Base-by-base conservation (phyloP, 805 yeast species). In the Teunomyces pallodes region DNA sequence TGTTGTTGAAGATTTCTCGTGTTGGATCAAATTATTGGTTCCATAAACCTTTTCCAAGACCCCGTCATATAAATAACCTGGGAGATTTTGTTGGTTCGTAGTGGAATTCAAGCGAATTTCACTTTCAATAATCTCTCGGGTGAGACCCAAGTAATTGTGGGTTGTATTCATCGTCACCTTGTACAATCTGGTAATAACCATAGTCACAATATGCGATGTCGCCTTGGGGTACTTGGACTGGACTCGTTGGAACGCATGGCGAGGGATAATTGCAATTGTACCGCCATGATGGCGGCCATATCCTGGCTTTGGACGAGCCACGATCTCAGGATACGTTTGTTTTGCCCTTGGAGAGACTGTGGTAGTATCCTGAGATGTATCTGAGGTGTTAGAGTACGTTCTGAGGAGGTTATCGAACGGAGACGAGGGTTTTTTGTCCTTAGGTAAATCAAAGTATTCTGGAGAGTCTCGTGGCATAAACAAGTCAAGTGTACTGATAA, bases 81-180 rank as follows among this genome's bases (percentile, higher is more conserved):
- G 96, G 14, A 53, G 39, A 65, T 16, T 69, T 26, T 38, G 41
- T 20, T 24, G 30, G 20, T 38, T 57, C 8, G 38, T 32, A 8
- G 27, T 10, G 10, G 36, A 17, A 60, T 91, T 92, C 38, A 90
- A 69, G 24, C 75, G 72, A 5, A 79, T 67, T 60, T 92, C 99
- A 13, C 92, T 83, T 47, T 84, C 81, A 58, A 87, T 78, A 28
- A 92, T 83, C 57, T 90, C 96, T 14, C 79, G 72, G 0, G 97
- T 90, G 17, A 92, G 68, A 0, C 96, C 97, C 43, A 92, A 72
- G 63, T 92, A 94, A 52, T 81, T 79, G 62, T 91, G 94, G 8
- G 94, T 88, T 0, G 97, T 88, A 60, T 88, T 91, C 65, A 92
- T 83, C 0, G 98, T 92, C 7, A 94, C 97, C 55, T 95, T 80